A percentile compares a stretch with the other conserved stretches of the same genome.
phyloP scores from a whole-genome alignment of 148 eudicot species.

The Rhododendron henanense region DNA sequence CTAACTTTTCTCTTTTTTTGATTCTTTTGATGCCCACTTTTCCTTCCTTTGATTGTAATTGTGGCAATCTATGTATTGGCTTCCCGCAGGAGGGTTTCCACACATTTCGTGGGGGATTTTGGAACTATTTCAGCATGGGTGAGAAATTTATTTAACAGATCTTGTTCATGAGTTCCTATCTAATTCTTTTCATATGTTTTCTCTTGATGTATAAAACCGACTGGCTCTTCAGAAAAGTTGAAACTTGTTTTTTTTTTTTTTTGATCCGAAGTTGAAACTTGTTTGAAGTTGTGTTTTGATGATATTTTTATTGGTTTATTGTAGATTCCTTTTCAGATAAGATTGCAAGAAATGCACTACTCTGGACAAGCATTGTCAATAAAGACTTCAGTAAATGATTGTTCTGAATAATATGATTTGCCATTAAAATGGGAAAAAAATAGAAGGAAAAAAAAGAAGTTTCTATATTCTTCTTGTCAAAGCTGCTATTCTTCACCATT shows the following conservation, averaged over 20 bases:
- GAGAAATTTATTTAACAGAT: slow-evolving; percentile 10
- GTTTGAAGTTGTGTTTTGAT: background rate
- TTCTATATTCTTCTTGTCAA: background rate
- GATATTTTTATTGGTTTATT: background rate
- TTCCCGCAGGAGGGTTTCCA: slow-evolving; percentile 26
- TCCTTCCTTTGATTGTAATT: background rate
- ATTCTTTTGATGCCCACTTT: background rate
- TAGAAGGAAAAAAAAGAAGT: background rate
- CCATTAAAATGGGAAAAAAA: background rate
- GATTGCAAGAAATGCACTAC: background rate
- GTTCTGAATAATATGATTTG: background rate
- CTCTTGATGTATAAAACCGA: background rate
- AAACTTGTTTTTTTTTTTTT: background rate
- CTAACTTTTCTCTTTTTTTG: background rate
- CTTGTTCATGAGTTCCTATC: background rate
- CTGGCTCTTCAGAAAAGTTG: background rate
- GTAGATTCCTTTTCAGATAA: background rate
- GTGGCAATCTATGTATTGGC: background rate
- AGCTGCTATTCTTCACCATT: background rate
- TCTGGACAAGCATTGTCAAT: background rate
- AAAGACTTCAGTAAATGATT: background rate
- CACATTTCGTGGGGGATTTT: slow-evolving; percentile 45
- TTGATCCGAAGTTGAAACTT: background rate
- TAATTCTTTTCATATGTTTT: background rate
- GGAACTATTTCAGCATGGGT: slow-evolving; percentile 57